Evolutionary conservation across 257 asterid genomes (phyloP).

Genomic region (Nicotiana benthamiana): DNA sequence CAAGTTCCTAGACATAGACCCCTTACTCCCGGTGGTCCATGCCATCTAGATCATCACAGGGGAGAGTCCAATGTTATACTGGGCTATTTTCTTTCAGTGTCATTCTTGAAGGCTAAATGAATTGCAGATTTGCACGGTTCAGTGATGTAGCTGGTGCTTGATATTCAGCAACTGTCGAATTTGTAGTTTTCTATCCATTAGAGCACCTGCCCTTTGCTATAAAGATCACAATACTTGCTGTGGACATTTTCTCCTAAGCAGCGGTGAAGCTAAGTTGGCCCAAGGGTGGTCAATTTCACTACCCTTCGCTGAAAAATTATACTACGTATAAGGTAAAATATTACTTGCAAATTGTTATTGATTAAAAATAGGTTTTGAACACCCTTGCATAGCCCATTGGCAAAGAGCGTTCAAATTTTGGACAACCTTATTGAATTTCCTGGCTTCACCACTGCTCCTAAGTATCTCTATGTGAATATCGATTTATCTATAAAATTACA

Average conservation of each 20-base stretch:
- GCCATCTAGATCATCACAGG: neutral
- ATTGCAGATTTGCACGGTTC: neutral
- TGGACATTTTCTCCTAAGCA: neutral
- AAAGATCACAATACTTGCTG: neutral
- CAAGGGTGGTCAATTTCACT: too few species aligned
- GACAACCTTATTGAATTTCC: too few species aligned
- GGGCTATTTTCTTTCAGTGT: neutral
- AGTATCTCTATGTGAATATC: neutral
- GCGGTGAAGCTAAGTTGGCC: too few species aligned
- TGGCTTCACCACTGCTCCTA: too few species aligned
- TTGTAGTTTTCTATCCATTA: neutral
- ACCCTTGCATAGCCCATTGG: too few species aligned
- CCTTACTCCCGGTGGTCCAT: neutral
- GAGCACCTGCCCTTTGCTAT: neutral
- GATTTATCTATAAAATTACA: neutral
- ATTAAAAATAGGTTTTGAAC: too few species aligned
- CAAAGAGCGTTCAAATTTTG: too few species aligned
- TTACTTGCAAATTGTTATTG: too few species aligned
- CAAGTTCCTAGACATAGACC: neutral
- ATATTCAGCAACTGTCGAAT: neutral
- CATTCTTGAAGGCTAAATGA: neutral
- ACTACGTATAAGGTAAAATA: too few species aligned
- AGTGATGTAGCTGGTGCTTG: neutral
- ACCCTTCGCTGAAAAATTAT: too few species aligned
- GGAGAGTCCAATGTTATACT: neutral